Percentiles rank a stretch among this genome's conserved stretches.
Evolutionary conservation across 441 rosid species (phyloP).

Genomic region (Heliophila coronopifolia): DNA sequence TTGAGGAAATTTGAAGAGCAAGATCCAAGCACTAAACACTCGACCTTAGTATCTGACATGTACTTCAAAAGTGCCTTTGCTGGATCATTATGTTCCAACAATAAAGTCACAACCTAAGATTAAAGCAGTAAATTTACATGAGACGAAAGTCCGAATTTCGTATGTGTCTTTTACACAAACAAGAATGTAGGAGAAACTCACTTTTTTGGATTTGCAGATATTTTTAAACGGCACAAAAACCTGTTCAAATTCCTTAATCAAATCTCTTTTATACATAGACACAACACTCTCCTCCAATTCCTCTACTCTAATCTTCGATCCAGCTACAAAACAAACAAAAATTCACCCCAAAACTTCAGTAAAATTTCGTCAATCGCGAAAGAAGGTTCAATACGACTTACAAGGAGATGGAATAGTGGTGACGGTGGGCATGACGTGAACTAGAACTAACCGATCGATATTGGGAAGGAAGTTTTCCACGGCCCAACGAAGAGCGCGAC

Average conservation of each 20-base stretch:
- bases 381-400: conserved; percentile 18
- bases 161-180: background rate
- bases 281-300: conserved; percentile 67
- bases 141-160: background rate
- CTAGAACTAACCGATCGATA: conserved; percentile 53
- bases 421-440: conserved; percentile 67
- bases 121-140: background rate
- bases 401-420: conserved; percentile 67
- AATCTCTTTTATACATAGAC: conserved; percentile 51
- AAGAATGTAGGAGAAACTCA: conserved; percentile 16
- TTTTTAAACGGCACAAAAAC: conserved; percentile 49
- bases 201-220: conserved; percentile 46
- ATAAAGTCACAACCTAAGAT: conserved; percentile 59
- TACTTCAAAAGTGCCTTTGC: conserved; percentile 52
- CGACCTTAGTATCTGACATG: conserved; percentile 38
- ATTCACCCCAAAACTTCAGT: background rate
- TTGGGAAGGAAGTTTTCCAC: conserved; percentile 43
- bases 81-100: conserved; percentile 60
- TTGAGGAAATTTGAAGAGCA: conserved; percentile 42
- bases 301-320: conserved; percentile 49
- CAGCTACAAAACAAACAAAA: conserved; percentile 40
- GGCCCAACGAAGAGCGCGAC: conserved; percentile 80
- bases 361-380: background rate
- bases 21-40: conserved; percentile 68
- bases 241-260: conserved; percentile 41